phyloP scores from a whole-genome alignment of 2,329 filamentous ascomycete genomes.

The Trichoderma sp. region DNA sequence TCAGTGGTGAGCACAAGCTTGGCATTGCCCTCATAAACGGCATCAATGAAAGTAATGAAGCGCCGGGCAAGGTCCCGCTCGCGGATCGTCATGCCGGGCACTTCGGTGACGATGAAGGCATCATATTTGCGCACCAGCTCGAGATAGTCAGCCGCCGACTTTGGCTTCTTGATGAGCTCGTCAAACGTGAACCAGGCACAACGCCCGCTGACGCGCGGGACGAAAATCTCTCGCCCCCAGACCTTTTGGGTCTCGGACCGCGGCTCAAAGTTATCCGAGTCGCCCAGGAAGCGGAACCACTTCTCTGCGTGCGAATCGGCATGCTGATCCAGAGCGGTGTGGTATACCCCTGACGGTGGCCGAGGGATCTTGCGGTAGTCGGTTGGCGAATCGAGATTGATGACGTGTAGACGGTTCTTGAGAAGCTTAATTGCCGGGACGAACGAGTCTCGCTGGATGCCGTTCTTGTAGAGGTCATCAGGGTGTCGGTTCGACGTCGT shows the following conservation, averaged over 20 bases:
- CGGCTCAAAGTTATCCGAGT: conserved; percentile 70
- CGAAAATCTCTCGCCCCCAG: conserved; percentile 87
- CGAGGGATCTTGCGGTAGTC: conserved; percentile 97
- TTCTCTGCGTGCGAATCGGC: conserved; percentile 81
- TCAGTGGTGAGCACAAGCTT: conserved; percentile 92
- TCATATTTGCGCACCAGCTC: conserved; percentile 89
- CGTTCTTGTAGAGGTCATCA: conserved; percentile 95
- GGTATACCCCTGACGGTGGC: conserved; percentile 89
- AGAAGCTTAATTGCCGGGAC: conserved; percentile 92
- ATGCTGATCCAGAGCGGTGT: conserved; percentile 76
- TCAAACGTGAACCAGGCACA: conserved; percentile 91
- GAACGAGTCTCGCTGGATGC: conserved; percentile 92
- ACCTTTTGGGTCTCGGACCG: conserved; percentile 77
- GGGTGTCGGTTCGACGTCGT: conserved; percentile 97
- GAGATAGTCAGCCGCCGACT: conserved; percentile 90
- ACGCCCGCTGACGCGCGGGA: conserved; percentile 81
- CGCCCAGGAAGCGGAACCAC: conserved; percentile 94
- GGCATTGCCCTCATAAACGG: conserved; percentile 88
- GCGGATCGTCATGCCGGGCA: conserved; percentile 85
- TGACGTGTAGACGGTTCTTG: conserved; percentile 76
- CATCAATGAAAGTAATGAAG: conserved; percentile 97
- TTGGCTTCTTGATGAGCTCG: conserved; percentile 83
- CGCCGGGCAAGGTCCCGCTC: conserved; percentile 83
- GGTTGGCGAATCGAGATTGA: conserved; percentile 91
- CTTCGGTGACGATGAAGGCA: conserved; percentile 84